Evolutionary conservation across 2,329 filamentous ascomycete genomes (phyloP).

Genomic region (Aureobasidium sp.): DNA sequence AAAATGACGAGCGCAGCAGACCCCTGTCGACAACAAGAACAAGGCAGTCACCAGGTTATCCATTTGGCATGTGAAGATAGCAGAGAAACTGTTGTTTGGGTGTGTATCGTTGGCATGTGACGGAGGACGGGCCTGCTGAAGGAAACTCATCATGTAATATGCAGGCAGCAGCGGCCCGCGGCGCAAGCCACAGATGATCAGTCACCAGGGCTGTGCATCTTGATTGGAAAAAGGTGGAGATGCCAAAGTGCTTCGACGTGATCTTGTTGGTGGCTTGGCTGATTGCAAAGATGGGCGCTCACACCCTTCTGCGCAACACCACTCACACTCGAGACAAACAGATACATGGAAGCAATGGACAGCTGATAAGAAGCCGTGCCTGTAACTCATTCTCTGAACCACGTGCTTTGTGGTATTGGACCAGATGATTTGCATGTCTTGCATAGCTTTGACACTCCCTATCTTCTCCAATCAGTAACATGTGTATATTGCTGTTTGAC

Average conservation of each 20-base stretch:
- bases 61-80: background rate
- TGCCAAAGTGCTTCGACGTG: background rate
- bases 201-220: background rate
- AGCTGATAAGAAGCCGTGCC: background rate
- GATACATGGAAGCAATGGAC: background rate
- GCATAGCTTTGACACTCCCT: background rate
- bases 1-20: background rate
- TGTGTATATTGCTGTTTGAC: background rate
- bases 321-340: background rate
- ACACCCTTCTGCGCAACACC: background rate
- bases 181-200: constrained; percentile 1
- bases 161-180: background rate
- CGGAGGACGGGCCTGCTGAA: background rate
- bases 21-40: background rate
- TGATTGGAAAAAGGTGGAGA: background rate
- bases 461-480: background rate
- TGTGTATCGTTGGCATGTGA: background rate
- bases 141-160: background rate
- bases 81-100: background rate
- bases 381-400: background rate
- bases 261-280: background rate
- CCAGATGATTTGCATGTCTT: background rate
- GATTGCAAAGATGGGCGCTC: background rate
- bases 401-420: background rate
- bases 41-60: background rate